Base-by-base conservation (phyloP, 768 basidiomycete genomes). In the Austroboletus eburneus region DNA sequence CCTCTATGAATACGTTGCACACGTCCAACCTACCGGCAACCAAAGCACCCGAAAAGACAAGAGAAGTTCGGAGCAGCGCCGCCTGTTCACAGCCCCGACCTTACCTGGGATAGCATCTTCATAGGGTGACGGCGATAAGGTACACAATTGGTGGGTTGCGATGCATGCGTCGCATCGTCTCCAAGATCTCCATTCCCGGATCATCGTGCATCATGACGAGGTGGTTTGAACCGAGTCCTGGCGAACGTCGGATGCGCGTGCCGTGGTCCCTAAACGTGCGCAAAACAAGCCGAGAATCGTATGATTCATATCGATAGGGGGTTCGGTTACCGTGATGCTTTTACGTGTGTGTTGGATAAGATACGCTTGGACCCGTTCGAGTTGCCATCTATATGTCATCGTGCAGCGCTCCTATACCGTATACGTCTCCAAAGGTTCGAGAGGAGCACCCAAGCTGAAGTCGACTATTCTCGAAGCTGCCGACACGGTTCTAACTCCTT, bases 1-100 rank as follows among this genome's bases (percentile, higher is more conserved):
- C 36, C 45, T 24, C 38, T 42, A 51, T 33, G n/a, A n/a, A 27
- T 12, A 27, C 16, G 5, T 13, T 42, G 45, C 48, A 53, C 51
- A 50, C 42, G 34, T 33, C 39, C 27, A 27, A 22, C 33, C 18
- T 27, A 44, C 39, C 55, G 51, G 55, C 27, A 49, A 48, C n/a
- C 29, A 55, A 37, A 27, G 21, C 14, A 33, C 17, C 55, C 55
- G 56, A 57, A 50, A 71, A 25, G 33, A 29, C 20, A 20, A 7
- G 32, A 20, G 38, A n/a, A 23, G 9, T 32, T 13, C 7, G 10
- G 30, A 25, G 12, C 42, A 8, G 32, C 10, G 23, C 5, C 5
- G 37, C 21, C 18, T 25, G 10, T 3, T 29, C 54, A 57, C 55
- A 57, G 54, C 54, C 34, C 17, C 34, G n/a, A 4, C 34, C 18